Percentiles rank a stretch among this genome's conserved stretches.
phyloP scores from a whole-genome alignment of 1,139 yeast genomes.

The Pichia sp. region DNA sequence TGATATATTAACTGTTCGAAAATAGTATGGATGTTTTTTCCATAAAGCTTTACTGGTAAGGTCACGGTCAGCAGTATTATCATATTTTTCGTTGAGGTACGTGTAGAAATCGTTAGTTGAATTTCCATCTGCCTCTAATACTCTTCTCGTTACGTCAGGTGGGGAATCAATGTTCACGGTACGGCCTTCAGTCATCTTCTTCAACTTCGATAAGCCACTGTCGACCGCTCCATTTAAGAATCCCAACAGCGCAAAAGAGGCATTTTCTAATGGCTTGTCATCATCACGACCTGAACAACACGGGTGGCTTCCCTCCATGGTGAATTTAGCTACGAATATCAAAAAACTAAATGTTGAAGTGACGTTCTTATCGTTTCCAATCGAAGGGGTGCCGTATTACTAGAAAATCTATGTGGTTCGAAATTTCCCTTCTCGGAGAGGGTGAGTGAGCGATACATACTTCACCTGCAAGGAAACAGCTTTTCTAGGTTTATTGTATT shows the following conservation, averaged over 20 bases:
- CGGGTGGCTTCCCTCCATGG: no score
- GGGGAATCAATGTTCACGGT: slow-evolving; percentile 1
- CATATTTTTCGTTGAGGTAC: background rate
- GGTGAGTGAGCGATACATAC: no score
- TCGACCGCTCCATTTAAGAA: background rate
- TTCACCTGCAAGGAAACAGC: no score
- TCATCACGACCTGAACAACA: no score
- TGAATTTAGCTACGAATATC: no score
- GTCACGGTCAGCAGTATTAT: background rate
- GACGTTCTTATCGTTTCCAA: no score
- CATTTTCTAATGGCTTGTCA: background rate
- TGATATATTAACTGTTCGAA: slow-evolving; percentile 63
- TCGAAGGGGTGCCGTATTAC: no score
- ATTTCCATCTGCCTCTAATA: slow-evolving; percentile 5
- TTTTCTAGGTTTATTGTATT: no score
- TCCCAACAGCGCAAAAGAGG: background rate
- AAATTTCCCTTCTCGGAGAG: no score
- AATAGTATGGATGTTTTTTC: slow-evolving; percentile 52
- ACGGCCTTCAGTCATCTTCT: background rate
- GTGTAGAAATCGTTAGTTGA: slow-evolving; percentile 1
- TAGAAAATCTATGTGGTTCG: no score
- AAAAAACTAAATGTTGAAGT: no score
- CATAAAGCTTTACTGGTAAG: slow-evolving; percentile 36
- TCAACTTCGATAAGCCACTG: background rate
- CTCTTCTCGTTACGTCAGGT: slow-evolving; percentile 6